Conservation (phyloP, 1,284 basidiomycete species). For the Filobasidium uniguttulatum region DNA sequence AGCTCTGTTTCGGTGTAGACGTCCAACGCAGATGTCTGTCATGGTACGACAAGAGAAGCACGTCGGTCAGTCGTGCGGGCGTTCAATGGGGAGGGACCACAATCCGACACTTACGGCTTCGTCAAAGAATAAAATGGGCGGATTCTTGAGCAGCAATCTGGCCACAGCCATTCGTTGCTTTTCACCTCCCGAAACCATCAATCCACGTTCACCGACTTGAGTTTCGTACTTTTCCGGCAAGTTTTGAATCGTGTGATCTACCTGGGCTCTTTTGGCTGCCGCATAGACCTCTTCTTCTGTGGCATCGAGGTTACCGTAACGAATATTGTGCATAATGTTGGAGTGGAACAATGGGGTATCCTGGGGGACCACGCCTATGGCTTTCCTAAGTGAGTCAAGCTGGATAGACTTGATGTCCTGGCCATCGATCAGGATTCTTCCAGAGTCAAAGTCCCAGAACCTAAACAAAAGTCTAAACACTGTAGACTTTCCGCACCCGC, state of each 20-base stretch:
- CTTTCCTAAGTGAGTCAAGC: conserved; percentile 55
- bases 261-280: conserved; percentile 72
- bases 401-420: conserved; percentile 70
- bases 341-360: conserved; percentile 96
- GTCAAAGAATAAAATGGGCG: conserved; percentile 91
- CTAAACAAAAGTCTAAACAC: conserved; percentile 86
- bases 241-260: conserved; percentile 63
- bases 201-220: conserved; percentile 83
- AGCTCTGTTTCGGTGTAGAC: conserved; percentile 86
- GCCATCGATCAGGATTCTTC: conserved; percentile 58
- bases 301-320: conserved; percentile 81
- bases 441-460: conserved; percentile 76
- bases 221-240: conserved; percentile 79
- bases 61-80: not conserved
- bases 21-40: conserved; percentile 81
- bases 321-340: conserved; percentile 85
- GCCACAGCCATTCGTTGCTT: conserved; percentile 94
- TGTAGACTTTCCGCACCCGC: conserved; percentile 96
- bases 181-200: conserved; percentile 98
- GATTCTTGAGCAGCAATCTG: conserved; percentile 80
- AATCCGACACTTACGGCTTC: conserved; percentile 58
- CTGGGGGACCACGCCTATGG: conserved; percentile 90
- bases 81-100: not conserved
- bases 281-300: conserved; percentile 75
- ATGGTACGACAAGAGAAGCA: not conserved